Evolutionary conservation across 129 eudicot species (phyloP).

Genomic region (Centella asiatica): DNA sequence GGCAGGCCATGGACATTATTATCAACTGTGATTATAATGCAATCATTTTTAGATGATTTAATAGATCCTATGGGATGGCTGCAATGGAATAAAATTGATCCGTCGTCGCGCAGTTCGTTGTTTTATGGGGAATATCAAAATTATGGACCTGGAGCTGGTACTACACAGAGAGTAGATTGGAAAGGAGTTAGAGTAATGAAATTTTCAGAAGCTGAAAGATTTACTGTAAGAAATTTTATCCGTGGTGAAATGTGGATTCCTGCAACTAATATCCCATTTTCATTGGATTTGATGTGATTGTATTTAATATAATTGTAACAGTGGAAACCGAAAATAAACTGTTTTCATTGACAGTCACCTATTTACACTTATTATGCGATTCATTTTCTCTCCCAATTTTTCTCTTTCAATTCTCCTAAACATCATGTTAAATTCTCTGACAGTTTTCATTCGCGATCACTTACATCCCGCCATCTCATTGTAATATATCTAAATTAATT

Average conservation of each 20-base stretch:
- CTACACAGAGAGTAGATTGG: slow-evolving; percentile 6
- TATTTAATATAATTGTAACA: background rate
- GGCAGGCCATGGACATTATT: slow-evolving; percentile 15
- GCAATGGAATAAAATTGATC: background rate
- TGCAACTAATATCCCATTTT: slow-evolving; percentile 1
- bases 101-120: background rate
- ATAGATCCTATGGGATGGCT: slow-evolving; percentile 17
- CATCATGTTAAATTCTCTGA: too few relatives aligned
- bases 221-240: slow-evolving; percentile 13
- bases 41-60: slow-evolving; percentile 9
- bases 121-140: slow-evolving; percentile 12
- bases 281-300: background rate
- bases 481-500: too few relatives aligned
- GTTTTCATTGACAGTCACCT: too few relatives aligned
- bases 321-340: too few relatives aligned
- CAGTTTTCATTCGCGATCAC: too few relatives aligned
- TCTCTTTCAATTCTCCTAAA: too few relatives aligned
- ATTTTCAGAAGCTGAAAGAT: background rate
- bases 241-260: slow-evolving; percentile 11
- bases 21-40: background rate
- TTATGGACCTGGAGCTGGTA: slow-evolving; percentile 13
- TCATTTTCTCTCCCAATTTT: too few relatives aligned
- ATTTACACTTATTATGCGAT: too few relatives aligned
- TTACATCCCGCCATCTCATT: too few relatives aligned
- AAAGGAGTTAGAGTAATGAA: background rate